These are phyloP conservation scores for Trichoderma endophyticum DNA, from an alignment of 2,329 filamentous ascomycete species.

Conservation along the genomic window DNA sequence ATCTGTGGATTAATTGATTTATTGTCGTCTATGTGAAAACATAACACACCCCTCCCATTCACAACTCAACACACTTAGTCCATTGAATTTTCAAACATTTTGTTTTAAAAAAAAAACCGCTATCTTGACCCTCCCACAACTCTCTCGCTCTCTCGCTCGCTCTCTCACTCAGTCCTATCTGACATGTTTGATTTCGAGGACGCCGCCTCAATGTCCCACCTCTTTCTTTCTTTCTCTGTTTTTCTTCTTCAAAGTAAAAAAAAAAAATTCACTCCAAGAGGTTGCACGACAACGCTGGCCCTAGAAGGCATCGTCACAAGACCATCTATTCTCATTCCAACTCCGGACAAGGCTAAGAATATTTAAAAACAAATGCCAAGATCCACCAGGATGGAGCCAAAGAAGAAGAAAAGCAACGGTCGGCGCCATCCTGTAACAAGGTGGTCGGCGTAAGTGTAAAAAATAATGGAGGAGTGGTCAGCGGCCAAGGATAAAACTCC, in stretches of 20 bases:
- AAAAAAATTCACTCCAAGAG: conserved; percentile 8
- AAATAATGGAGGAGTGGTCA: conserved; percentile 10
- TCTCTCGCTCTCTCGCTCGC: not conserved
- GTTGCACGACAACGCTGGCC: conserved; percentile 15
- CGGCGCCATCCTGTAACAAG: conserved; percentile 13
- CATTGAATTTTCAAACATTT: not conserved
- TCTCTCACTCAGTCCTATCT: not conserved
- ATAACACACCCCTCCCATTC: not conserved
- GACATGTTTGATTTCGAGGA: not conserved
- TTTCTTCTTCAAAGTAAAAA: not conserved
- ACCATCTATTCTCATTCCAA: conserved; percentile 20
- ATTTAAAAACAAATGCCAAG: conserved; percentile 20
- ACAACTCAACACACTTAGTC: not conserved
- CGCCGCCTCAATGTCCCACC: conserved; percentile 12
- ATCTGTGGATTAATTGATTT: conserved; percentile 10
- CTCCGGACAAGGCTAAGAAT: conserved; percentile 20
- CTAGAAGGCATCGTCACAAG: conserved; percentile 14
- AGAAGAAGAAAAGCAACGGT: conserved; percentile 18
- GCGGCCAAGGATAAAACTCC: not conserved
- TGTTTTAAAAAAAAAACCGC: not conserved
- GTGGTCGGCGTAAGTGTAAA: conserved; percentile 16
- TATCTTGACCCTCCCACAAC: not conserved
- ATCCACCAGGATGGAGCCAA: conserved; percentile 18
- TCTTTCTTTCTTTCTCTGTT: conserved; percentile 2
- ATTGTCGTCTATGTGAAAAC: conserved; percentile 11